Percentiles rank a stretch among this genome's conserved stretches.
These are phyloP conservation scores for Asclepias syriaca DNA, from an alignment of 257 asterid species.

Conservation along the genomic window DNA sequence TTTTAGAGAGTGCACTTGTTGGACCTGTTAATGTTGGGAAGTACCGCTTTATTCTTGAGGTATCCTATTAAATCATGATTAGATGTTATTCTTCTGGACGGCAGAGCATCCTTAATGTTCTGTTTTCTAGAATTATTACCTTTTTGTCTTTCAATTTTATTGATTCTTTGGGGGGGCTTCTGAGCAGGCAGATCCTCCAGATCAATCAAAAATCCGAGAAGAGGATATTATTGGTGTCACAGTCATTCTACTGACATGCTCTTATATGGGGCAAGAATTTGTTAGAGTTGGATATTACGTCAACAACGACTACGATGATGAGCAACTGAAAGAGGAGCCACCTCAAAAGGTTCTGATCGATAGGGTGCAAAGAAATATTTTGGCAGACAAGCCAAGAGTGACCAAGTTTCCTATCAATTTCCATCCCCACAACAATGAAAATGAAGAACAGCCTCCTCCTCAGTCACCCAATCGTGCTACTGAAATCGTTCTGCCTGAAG, in stretches of 20 bases:
- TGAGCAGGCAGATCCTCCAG: slow-evolving; percentile 86
- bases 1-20: slow-evolving; percentile 91
- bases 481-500: slow-evolving; percentile 17
- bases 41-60: slow-evolving; percentile 88
- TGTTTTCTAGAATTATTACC: too few species aligned
- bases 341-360: slow-evolving; percentile 80
- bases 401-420: slow-evolving; percentile 86
- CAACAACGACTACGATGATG: slow-evolving; percentile 81
- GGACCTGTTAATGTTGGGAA: slow-evolving; percentile 97
- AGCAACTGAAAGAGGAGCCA: slow-evolving; percentile 81
- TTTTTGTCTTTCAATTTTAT: too few species aligned
- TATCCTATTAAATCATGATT: slow-evolving; percentile 13
- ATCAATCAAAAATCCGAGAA: slow-evolving; percentile 88
- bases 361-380: slow-evolving; percentile 76
- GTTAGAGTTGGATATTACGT: slow-evolving; percentile 91
- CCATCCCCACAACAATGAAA: slow-evolving; percentile 61
- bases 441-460: slow-evolving; percentile 55
- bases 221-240: slow-evolving; percentile 96
- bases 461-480: slow-evolving; percentile 32
- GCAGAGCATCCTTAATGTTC: too few species aligned
- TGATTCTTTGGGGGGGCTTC: slow-evolving; percentile 11
- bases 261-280: slow-evolving; percentile 89
- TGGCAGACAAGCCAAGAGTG: slow-evolving; percentile 87
- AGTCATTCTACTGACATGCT: slow-evolving; percentile 86
- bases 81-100: too few species aligned